These are phyloP conservation scores for Boletellus sp. DNA, from an alignment of 1,284 basidiomycete species.

Conservation along the genomic window DNA sequence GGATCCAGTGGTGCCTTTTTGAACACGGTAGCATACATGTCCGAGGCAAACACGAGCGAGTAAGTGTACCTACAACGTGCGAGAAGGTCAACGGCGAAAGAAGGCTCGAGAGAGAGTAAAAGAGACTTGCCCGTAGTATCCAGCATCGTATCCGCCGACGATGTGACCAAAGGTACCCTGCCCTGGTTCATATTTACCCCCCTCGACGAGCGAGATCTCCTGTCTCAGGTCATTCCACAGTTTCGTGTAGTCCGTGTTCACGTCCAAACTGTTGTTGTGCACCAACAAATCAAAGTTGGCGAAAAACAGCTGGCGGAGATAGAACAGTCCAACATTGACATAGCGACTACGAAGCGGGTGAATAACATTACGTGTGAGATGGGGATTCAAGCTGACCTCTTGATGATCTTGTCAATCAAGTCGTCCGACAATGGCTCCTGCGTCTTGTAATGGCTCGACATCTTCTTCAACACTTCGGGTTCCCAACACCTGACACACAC, in stretches of 20 bases:
- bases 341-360: constrained; percentile 51
- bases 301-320: constrained; percentile 77
- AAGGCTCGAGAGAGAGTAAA: not conserved
- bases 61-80: constrained; percentile 23
- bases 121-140: constrained; percentile 64
- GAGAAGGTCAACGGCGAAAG: not conserved
- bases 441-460: constrained; percentile 71
- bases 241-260: constrained; percentile 57
- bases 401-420: constrained; percentile 72
- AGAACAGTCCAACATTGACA: constrained; percentile 76
- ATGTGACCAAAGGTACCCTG: constrained; percentile 40
- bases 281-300: constrained; percentile 75
- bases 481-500: constrained; percentile 64
- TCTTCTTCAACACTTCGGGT: constrained; percentile 65
- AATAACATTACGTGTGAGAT: not conserved
- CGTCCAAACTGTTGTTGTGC: constrained; percentile 59
- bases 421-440: constrained; percentile 69
- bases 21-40: constrained; percentile 51
- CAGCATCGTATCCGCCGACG: constrained; percentile 53
- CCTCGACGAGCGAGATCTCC: constrained; percentile 64
- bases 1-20: constrained; percentile 69
- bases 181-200: constrained; percentile 51
- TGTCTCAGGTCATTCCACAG: constrained; percentile 74
- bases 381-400: constrained; percentile 50
- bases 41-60: constrained; percentile 34